Conservation (phyloP, 257 asterid genomes). For the Linderniella brevidens region DNA sequence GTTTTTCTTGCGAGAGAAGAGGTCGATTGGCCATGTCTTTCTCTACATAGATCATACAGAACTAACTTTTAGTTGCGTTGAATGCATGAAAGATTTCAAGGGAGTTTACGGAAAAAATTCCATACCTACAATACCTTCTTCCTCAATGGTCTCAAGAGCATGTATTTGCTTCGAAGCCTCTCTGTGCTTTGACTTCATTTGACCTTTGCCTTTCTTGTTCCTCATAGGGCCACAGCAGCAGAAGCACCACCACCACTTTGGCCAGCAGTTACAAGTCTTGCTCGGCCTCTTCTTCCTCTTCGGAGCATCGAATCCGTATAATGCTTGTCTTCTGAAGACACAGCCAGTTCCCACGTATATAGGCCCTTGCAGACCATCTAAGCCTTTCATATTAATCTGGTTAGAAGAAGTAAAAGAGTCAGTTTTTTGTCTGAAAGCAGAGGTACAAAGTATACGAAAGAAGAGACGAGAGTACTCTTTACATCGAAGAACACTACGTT, state of each 20-base stretch:
- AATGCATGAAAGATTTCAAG: too few relatives aligned
- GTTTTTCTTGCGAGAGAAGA: slow-evolving; percentile 29
- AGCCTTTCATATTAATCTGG: slow-evolving; percentile 69
- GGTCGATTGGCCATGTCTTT: slow-evolving; percentile 14
- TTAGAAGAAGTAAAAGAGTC: slow-evolving; percentile 10
- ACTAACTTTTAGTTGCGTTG: not conserved
- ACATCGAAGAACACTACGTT: slow-evolving; percentile 61
- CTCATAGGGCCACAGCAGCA: slow-evolving; percentile 33
- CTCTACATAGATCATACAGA: slow-evolving; percentile 18
- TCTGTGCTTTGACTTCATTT: slow-evolving; percentile 36
- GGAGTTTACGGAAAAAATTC: not conserved
- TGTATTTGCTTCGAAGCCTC: slow-evolving; percentile 59
- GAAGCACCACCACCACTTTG: slow-evolving; percentile 48
- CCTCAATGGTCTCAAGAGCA: slow-evolving; percentile 63
- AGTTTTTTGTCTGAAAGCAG: slow-evolving; percentile 8
- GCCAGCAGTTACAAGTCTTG: slow-evolving; percentile 58
- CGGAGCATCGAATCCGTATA: slow-evolving; percentile 51
- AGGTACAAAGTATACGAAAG: not conserved
- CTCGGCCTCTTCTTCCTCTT: slow-evolving; percentile 38
- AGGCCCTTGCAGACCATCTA: slow-evolving; percentile 75
- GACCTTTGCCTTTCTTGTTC: slow-evolving; percentile 25
- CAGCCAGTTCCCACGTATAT: slow-evolving; percentile 69
- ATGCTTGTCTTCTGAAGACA: slow-evolving; percentile 62
- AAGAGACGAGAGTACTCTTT: slow-evolving; percentile 11
- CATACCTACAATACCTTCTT: slow-evolving; percentile 40